A percentile compares a stretch with the other conserved stretches of the same genome.
Evolutionary conservation across 108 stramenopile genomes (phyloP).

Genomic region (Nitzschia sp.): DNA sequence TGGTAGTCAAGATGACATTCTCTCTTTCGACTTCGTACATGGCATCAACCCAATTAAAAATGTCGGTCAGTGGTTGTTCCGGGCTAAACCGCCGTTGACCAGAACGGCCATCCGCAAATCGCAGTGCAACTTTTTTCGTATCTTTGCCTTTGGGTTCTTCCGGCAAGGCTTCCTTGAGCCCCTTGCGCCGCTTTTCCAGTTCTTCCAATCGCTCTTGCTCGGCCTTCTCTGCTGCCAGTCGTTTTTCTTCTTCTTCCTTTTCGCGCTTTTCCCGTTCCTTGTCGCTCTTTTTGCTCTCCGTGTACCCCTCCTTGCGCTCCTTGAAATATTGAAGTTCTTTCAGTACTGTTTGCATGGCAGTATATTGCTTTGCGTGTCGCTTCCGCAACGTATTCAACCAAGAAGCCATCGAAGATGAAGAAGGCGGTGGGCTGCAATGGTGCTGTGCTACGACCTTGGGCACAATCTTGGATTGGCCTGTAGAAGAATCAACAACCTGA

Average conservation of each 20-base stretch:
- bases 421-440: conserved; percentile 79
- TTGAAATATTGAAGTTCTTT: conserved; percentile 46
- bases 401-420: conserved; percentile 44
- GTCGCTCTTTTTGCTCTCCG: conserved; percentile 53
- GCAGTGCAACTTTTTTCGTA: conserved; percentile 66
- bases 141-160: conserved; percentile 57
- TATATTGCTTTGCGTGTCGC: conserved; percentile 67
- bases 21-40: conserved; percentile 73
- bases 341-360: conserved; percentile 49
- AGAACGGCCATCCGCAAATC: conserved; percentile 51
- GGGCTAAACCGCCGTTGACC: conserved; percentile 58
- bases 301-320: conserved; percentile 72
- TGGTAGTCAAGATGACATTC: conserved; percentile 62
- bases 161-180: conserved; percentile 47
- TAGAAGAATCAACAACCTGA: not conserved
- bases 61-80: conserved; percentile 43
- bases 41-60: conserved; percentile 86
- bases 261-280: conserved; percentile 38
- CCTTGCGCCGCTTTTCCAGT: conserved; percentile 47
- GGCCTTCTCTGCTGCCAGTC: conserved; percentile 23
- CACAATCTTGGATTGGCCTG: not conserved
- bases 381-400: conserved; percentile 73
- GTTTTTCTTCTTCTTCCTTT: conserved; percentile 41
- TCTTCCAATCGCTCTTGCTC: conserved; percentile 40
- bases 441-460: conserved; percentile 67